Evolutionary conservation across 2,329 filamentous ascomycete species (phyloP).

Genomic region (Botrytis hyacinthi): DNA sequence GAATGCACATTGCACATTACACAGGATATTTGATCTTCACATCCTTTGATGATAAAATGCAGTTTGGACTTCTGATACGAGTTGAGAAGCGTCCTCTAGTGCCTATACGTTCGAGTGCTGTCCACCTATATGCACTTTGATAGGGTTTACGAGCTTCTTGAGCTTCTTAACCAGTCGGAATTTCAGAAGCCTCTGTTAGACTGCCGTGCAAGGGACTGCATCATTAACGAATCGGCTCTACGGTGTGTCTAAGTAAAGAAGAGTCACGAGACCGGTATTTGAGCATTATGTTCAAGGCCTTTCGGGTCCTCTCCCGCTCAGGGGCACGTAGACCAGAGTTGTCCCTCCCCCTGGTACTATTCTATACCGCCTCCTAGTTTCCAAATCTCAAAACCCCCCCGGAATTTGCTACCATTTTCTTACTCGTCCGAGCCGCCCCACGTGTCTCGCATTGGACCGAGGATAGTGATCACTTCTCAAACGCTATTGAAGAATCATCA

Average conservation of each 20-base stretch:
- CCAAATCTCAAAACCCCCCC: neutral
- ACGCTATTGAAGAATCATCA: neutral
- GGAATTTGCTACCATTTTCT: neutral
- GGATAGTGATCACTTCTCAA: constrained; percentile 2
- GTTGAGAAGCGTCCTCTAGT: neutral
- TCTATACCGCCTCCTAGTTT: constrained; percentile 15
- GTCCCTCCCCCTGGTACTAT: neutral
- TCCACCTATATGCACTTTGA: neutral
- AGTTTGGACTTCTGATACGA: neutral
- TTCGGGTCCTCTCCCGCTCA: constrained; percentile 24
- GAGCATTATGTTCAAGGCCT: constrained; percentile 12
- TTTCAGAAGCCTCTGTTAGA: neutral
- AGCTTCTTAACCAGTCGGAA: neutral
- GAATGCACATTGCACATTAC: neutral
- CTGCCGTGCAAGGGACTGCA: constrained; percentile 16
- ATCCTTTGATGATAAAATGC: neutral
- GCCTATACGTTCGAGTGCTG: neutral
- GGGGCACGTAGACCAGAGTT: constrained; percentile 16
- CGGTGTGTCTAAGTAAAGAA: neutral
- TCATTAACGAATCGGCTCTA: neutral
- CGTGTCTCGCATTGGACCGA: constrained; percentile 17
- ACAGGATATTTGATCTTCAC: neutral
- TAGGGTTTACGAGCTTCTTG: neutral
- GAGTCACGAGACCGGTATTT: constrained; percentile 4
- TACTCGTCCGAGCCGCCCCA: constrained; percentile 16